Evolutionary conservation across 768 basidiomycete species (phyloP).

Genomic region (Pisolithus tinctorius): DNA sequence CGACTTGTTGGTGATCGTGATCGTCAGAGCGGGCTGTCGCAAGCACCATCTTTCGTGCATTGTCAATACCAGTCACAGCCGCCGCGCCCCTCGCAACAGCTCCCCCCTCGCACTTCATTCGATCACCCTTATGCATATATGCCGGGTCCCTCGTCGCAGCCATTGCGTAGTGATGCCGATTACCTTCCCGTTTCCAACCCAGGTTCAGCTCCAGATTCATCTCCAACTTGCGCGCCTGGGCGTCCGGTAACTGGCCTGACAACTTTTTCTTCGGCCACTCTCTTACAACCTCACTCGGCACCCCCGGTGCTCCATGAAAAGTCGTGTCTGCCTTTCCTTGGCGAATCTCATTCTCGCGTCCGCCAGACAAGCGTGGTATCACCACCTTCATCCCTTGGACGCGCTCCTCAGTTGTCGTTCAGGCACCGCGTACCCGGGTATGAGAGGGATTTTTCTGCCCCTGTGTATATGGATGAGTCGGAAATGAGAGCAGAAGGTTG

Average conservation of each 20-base stretch:
- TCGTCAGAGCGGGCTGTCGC: constrained; percentile 11
- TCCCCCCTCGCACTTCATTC: not conserved
- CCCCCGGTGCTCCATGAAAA: not conserved
- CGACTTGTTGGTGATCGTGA: constrained; percentile 12
- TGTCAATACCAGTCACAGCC: not conserved
- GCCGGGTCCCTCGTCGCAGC: not conserved
- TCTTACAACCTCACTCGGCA: not conserved
- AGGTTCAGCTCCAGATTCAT: not conserved
- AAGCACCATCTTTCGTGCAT: constrained; percentile 4
- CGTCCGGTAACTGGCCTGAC: not conserved
- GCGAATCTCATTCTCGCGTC: not conserved
- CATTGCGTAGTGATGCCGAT: not conserved
- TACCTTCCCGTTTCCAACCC: not conserved
- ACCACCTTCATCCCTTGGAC: not conserved
- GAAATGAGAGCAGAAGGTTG: not conserved
- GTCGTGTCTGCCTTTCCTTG: not conserved
- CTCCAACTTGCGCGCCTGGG: not conserved
- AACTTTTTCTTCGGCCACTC: not conserved
- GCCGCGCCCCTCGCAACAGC: not conserved
- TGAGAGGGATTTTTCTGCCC: not conserved
- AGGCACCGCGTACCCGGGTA: not conserved
- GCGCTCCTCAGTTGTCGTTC: not conserved
- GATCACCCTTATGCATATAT: not conserved
- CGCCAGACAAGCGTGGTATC: not conserved
- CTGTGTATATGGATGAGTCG: not conserved